Base-by-base conservation (phyloP, 768 basidiomycete species). In the Rhizopogon roseolus region DNA sequence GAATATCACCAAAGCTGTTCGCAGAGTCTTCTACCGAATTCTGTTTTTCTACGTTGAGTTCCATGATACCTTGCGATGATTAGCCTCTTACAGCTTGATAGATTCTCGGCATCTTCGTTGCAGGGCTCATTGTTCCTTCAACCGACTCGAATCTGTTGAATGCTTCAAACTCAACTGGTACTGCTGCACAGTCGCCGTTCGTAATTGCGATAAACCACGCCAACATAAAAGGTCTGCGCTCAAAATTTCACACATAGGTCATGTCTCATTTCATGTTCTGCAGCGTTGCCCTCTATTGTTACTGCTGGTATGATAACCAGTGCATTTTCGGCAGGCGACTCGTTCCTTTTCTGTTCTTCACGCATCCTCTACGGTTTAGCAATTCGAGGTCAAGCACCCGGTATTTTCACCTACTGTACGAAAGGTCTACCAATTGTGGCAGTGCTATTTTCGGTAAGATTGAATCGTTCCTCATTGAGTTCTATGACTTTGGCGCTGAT, bases 21-120 rank as follows among this genome's bases (percentile, higher is more conserved):
- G 78, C 22, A 75, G 86, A 34, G 89, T 91, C 3, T 91, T 90
- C 68, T 88, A 81, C 71, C 84, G 92, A 57, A 90, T 95, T 60
- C 58, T 85, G 9, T 58, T 90, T 27, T 92, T 92, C 77, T 92
- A 91, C 59, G 80, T 82, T 57, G 54, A 79, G 63, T 28, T 19
- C 9, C 3, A 6, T 54, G 17, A 27, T 45, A 41, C 10, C 11
- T 46, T 16, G 32, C 7, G 1, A 4, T 22, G 25, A 49, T 25
- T 41, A 13, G 16, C 34, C 13, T 22, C 41, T 49, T n/a, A 41
- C 42, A 8, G 7, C 32, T 22, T 7, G 25, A 16, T 37, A 85
- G 81, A 76, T 90, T 55, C 72, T 88, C 45, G 88, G 87, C 28
- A 75, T 89, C 55, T 69, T 86, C 56, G 72, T 85, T 56, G 79